Evolutionary conservation across 2,329 filamentous ascomycete species (phyloP), one percentile per base, ranked within the genome.

Genomic region (Nigrograna mackinnonii): DNA sequence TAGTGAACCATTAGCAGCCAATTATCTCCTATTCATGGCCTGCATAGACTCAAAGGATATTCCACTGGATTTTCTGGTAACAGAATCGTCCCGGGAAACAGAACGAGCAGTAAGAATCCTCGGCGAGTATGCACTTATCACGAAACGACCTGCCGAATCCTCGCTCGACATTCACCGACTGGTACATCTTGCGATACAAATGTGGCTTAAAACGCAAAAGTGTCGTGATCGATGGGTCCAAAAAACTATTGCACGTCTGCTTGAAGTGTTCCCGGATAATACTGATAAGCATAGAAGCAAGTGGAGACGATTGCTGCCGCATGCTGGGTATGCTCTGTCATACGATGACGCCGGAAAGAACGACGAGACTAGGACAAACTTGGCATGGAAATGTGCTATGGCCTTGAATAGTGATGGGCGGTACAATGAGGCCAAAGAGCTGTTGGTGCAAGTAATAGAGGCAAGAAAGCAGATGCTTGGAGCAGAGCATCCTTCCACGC

Each of bases 11-110:
- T 24, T 43, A 4, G 71, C 71, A 1, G 66, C 65, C 12, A 34
- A 62, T 0, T 35, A 73, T 19, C 53, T 77, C 0, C 59, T 54
- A 0, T 71, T 72, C 31, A 60, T 72, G 13, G 67, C 67, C 1
- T 66, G 50, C 11, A 66, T 76, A 47, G 43, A 43, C 19, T 19
- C n/a, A 24, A 43, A 33, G 21, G 35, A 43, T 20, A 38, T 38
- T 16, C 26, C 18, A 20, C 32, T 36, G 4, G 22, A 28, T 36
- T 20, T 42, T 42, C 33, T 42, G 14, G 21, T 6, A 38, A 5
- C 35, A 43, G 14, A 22, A 13, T 33, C 22, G 14, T 13, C 22
- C 21, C 19, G 26, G 6, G 35, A 38, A 38, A 43, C 18, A 19
- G 40, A 43, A 33, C 35, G 32, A n/a, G 35, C 35, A 14, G 24